Percentiles rank a stretch among this genome's conserved stretches.
Evolutionary conservation across 2,329 filamentous ascomycete species (phyloP).

Genomic region (Colletotrichum acutatum): DNA sequence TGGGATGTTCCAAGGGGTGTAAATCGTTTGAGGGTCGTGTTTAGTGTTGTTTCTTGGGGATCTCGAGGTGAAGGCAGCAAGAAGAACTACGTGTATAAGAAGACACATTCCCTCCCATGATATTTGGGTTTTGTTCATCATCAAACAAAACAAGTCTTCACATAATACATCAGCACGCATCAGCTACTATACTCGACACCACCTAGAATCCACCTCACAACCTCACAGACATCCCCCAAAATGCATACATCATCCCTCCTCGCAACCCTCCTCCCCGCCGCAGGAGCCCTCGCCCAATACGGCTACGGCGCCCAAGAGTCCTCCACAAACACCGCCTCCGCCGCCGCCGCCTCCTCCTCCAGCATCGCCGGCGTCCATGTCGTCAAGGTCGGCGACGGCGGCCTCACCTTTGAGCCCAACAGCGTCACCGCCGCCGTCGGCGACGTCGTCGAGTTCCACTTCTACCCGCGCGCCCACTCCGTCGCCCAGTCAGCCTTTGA

Average conservation of each 20-base stretch:
- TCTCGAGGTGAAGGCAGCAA: neutral
- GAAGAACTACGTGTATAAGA: conserved; percentile 14
- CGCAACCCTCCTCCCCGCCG: conserved; percentile 25
- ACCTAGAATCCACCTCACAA: neutral
- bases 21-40: neutral
- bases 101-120: neutral
- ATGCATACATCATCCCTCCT: conserved; percentile 31
- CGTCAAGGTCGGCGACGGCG: conserved; percentile 42
- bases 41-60: neutral
- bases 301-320: neutral
- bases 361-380: conserved; percentile 25
- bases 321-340: neutral
- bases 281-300: conserved; percentile 26
- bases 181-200: neutral
- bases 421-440: conserved; percentile 62
- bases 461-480: conserved; percentile 65
- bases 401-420: conserved; percentile 62
- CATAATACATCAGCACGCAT: neutral
- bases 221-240: neutral
- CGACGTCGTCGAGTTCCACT: conserved; percentile 57
- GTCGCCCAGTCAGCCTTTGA: conserved; percentile 70
- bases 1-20: neutral
- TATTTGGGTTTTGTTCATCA: rapidly evolving
- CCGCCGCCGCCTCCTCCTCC: conserved; percentile 9
- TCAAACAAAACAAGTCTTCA: neutral